Base-by-base conservation (phyloP, 2,329 filamentous ascomycete species). In the Neofusicoccum sp. region DNA sequence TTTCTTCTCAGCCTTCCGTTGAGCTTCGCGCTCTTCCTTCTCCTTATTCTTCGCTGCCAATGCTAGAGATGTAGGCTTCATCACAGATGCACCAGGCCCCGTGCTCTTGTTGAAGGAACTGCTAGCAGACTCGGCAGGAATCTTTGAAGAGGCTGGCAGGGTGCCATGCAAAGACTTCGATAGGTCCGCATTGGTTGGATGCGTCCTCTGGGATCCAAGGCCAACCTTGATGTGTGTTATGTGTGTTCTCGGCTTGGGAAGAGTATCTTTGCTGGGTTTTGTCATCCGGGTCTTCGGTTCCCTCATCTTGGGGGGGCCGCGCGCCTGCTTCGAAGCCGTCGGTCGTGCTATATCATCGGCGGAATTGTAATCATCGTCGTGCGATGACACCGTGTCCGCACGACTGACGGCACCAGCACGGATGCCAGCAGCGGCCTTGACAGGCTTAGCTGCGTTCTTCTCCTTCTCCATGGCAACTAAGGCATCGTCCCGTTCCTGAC, bases 11-110 rank as follows among this genome's bases (percentile, higher is more conserved):
- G 89, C 88, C 71, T 92, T 94, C 56, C 89, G 87, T 70, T 93
- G 88, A 12, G 87, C 86, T 67, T 93, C 91, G 52, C 96, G 92
- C 73, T 90, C 93, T 76, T 93, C 93, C 70, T 88, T 89, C 74
- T 96, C 92, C 73, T 90, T 94, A 76, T 93, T 93, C 71, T 88
- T 89, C 43, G 91, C 90, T 2, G 89, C 91, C 52, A 90, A 82
- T 61, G 93, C 87, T 28, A 93, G 80, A 1, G 90, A 59, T 8
- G 56, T 59, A 6, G 52, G 61, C 36, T 63, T 63, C 12, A 52
- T 29, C 4, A 58, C 50, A 31, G 49, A 43, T 14, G 61, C 49
- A 14, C 43, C 41, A 31, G 49, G 49, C 16, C 49, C 48, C 0
- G 41, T 36, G 34, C 44, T 58, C 52, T 58, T 63, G 37, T 31